Percentiles rank a stretch among this genome's conserved stretches.
phyloP scores from a whole-genome alignment of 2,329 filamentous ascomycete species.

The Paraphaeosphaeria minitans region DNA sequence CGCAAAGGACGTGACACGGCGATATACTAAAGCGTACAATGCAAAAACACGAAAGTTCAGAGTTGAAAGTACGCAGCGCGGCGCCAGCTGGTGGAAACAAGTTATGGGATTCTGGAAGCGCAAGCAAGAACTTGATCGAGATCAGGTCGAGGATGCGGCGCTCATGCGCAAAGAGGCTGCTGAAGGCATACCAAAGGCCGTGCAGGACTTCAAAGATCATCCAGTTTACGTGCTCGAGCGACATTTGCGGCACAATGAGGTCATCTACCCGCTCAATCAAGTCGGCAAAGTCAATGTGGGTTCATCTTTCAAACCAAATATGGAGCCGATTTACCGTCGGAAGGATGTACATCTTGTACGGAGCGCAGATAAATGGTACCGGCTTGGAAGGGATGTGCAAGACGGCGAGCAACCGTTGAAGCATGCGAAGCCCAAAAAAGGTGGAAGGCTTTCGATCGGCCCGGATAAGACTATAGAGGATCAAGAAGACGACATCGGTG shows the following conservation, averaged over 20 bases:
- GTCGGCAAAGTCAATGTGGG: slow-evolving; percentile 80
- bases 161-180: slow-evolving; percentile 71
- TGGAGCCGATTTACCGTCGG: slow-evolving; percentile 83
- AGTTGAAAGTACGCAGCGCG: slow-evolving; percentile 70
- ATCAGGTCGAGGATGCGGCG: slow-evolving; percentile 83
- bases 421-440: slow-evolving; percentile 55
- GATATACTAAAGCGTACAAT: slow-evolving; percentile 87
- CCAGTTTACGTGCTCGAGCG: slow-evolving; percentile 77
- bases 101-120: slow-evolving; percentile 54
- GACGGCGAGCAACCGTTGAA: slow-evolving; percentile 80
- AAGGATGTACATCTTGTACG: slow-evolving; percentile 78
- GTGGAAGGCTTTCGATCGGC: slow-evolving; percentile 28
- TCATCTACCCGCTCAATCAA: slow-evolving; percentile 72
- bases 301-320: slow-evolving; percentile 57
- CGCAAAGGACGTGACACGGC: slow-evolving; percentile 81
- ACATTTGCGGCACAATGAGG: slow-evolving; percentile 82
- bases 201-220: slow-evolving; percentile 86
- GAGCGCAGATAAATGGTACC: slow-evolving; percentile 89
- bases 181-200: slow-evolving; percentile 82
- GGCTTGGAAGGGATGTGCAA: slow-evolving; percentile 79
- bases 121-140: slow-evolving; percentile 61
- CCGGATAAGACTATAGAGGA: slow-evolving; percentile 41
- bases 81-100: slow-evolving; percentile 61
- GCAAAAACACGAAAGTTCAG: slow-evolving; percentile 84
- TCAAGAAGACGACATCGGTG: slow-evolving; percentile 51